Base-by-base conservation (phyloP, 2,329 filamentous ascomycete species). In the Paecilomyces sp. region DNA sequence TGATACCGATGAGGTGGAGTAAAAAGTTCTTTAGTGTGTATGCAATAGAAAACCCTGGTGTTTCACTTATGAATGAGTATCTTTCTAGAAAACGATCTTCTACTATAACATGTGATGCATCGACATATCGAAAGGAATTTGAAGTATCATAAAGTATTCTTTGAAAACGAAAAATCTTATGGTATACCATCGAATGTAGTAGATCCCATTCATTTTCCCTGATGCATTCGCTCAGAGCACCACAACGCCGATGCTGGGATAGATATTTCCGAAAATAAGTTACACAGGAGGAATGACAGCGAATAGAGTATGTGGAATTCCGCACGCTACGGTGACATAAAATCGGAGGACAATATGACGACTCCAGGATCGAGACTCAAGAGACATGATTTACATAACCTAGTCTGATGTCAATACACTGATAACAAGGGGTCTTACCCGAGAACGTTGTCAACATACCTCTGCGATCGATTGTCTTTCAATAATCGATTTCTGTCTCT, bases 401-500 rank as follows among this genome's bases (percentile, higher is more conserved):
- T 53, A 11, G 24, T 25, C 15, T 53, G 22, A 7, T 24, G 28
- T 53, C 51, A 53, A 24, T 53, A 25, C 28, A 53, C 8, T 24
- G 18, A 28, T 30, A 8, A 6, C 1, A 22, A 13, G 9, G 22
- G 4, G 22, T 5, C 22, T 13, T n/a, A 2, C 11, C 51, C n/a
- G 1, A 50, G 3, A 15, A 50, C 9, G 31, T 33, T 41, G 61
- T 57, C 11, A 34, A 67, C 72, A 66, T 62, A 82, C 79, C 69
- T 80, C 79, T 59, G 77, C 76, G 66, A 83, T 82, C 9, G 77
- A 80, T 65, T 83, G 80, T 73, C 85, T 83, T 72, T 89, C 85
- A 73, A 99, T 97, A 57, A 89, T 84, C 63, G 90, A 96, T 73
- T 96, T 93, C 78, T 97, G 92, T 67, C 84, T 85, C 67, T 89